Evolutionary conservation across 805 yeast genomes (phyloP).

Genomic region (Starmerella stellata): DNA sequence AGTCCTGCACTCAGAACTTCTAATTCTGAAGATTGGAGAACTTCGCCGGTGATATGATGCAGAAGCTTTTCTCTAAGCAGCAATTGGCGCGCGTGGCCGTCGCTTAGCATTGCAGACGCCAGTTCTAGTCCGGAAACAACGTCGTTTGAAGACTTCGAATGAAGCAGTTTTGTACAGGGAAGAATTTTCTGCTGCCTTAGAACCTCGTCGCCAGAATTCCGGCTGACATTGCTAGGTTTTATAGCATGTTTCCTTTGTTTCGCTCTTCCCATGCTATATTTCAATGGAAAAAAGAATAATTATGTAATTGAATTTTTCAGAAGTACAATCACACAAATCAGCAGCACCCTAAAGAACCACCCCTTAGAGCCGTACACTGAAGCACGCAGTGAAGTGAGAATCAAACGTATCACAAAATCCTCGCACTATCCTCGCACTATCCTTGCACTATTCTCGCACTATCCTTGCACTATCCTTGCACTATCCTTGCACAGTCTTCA

Average conservation of each 20-base stretch:
- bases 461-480: too few relatives aligned
- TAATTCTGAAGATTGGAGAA: conserved; percentile 46
- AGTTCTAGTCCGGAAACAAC: background rate
- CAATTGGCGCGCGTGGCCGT: conserved; percentile 39
- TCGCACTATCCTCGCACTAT: too few relatives aligned
- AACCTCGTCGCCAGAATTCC: background rate
- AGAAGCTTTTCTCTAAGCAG: conserved; percentile 58
- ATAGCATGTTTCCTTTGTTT: background rate
- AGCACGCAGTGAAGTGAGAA: too few relatives aligned
- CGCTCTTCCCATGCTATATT: background rate
- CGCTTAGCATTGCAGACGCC: conserved; percentile 35
- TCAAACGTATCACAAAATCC: too few relatives aligned
- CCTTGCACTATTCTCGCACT: too few relatives aligned
- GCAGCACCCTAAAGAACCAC: too few relatives aligned
- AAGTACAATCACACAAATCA: too few relatives aligned
- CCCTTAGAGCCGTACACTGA: too few relatives aligned
- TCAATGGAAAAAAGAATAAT: too few relatives aligned
- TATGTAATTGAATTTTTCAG: too few relatives aligned
- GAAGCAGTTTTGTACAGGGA: background rate
- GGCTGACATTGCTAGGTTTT: background rate
- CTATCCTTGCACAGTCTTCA: too few relatives aligned
- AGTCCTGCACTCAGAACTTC: conserved; percentile 66
- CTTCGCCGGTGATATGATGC: conserved; percentile 41
- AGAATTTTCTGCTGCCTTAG: background rate
- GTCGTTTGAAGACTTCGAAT: background rate